Base-by-base conservation (phyloP, 257 asterid genomes). In the Salvia hispanica region DNA sequence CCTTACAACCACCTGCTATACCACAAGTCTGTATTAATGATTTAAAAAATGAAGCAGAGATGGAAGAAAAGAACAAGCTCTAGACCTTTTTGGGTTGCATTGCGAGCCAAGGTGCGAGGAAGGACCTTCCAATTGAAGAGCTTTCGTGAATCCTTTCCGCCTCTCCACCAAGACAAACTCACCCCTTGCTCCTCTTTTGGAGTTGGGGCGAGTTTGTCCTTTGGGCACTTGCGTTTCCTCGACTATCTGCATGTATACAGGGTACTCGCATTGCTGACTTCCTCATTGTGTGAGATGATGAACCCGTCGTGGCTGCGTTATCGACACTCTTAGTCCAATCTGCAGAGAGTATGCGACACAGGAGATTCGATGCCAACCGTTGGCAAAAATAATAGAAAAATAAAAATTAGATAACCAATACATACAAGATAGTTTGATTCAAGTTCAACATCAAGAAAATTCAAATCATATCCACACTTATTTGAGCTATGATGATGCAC, bases 151-250 rank as follows among this genome's bases (percentile, higher is more conserved):
- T 79, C 80, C 74, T 81, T 83, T 64, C 96, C 93, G 57, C 99
- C 99, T 75, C 96, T 89, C 99, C 96, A 90, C 99, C 99, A 93
- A 66, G 86, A 89, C 62, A 82, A 79, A 76, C 86, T 78, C 74
- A 74, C 78, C 48, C 97, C 95, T 66, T 72, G 40, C 8, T 82
- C 84, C 56, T 84, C 77, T 72, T 76, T 87, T n/a, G 90, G 74
- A 72, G 88, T 70, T 82, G 76, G 45, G 76, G 75, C 62, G 77
- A 83, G 71, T 73, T 86, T 76, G 78, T 82, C 65, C 25, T 13
- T 57, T 1, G 43, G 3, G 10, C 62, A 31, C 44, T 57, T 57
- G 43, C 25, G 62, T 13, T 33, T 2, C 40, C 10, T 7, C 40
- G 2, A 13, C 77, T 78, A 71, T 40, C 77, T 53, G 86, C 89